Evolutionary conservation across 2,329 filamentous ascomycete species (phyloP).

Genomic region (Cladophialophora immunda): DNA sequence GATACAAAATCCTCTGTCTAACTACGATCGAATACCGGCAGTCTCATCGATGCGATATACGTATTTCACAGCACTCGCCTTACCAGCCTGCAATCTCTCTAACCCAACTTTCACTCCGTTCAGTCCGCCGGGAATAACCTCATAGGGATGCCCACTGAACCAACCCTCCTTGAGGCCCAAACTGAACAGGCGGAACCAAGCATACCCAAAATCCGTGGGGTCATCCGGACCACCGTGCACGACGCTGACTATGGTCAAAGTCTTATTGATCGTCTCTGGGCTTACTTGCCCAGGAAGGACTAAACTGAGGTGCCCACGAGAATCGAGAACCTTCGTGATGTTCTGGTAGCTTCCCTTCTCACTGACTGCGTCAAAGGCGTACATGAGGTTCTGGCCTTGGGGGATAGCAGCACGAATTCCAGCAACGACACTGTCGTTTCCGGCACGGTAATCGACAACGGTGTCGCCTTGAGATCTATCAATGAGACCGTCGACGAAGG

Average conservation of each 20-base stretch:
- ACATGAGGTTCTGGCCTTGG: slow-evolving; percentile 52
- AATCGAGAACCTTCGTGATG: slow-evolving; percentile 55
- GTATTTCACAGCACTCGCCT: slow-evolving; percentile 71
- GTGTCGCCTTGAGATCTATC: slow-evolving; percentile 63
- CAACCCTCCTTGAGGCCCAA: slow-evolving; percentile 59
- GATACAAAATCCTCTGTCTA: no score
- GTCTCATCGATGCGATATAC: slow-evolving; percentile 66
- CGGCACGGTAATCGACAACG: slow-evolving; percentile 68
- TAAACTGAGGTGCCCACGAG: slow-evolving; percentile 33
- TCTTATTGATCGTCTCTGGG: slow-evolving; percentile 33
- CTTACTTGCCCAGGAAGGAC: slow-evolving; percentile 36
- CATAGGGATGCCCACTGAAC: slow-evolving; percentile 60
- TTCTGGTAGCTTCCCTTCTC: slow-evolving; percentile 61
- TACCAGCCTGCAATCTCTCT: slow-evolving; percentile 65
- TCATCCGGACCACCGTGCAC: slow-evolving; percentile 36
- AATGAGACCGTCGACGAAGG: slow-evolving; percentile 63
- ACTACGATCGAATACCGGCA: no score
- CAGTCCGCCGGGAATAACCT: slow-evolving; percentile 63
- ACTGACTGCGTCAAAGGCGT: slow-evolving; percentile 67
- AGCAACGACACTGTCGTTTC: slow-evolving; percentile 60
- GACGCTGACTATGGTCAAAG: slow-evolving; percentile 33
- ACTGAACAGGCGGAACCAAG: slow-evolving; percentile 56
- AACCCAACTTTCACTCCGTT: slow-evolving; percentile 63
- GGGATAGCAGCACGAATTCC: slow-evolving; percentile 55
- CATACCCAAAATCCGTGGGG: slow-evolving; percentile 53